phyloP scores from a whole-genome alignment of 1,284 basidiomycete species.

The Malassezia vespertilionis region DNA sequence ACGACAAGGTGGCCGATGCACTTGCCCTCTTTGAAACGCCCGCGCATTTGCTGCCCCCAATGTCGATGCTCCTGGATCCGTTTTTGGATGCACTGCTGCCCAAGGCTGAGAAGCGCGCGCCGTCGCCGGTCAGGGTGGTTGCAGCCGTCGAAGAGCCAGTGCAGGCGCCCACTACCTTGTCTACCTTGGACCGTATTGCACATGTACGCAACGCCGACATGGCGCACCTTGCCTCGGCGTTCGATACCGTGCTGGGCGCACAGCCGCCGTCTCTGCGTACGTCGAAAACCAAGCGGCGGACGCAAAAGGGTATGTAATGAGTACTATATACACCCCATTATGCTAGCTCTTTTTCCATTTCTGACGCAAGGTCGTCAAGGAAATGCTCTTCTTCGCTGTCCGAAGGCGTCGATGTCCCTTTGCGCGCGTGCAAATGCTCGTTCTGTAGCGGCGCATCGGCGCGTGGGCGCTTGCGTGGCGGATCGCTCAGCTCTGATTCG shows the following conservation, averaged over 20 bases:
- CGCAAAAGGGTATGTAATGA: conserved; percentile 1
- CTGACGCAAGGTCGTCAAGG: conserved; percentile 32
- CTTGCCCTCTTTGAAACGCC: conserved; percentile 60
- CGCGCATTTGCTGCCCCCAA: conserved; percentile 67
- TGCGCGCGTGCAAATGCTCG: not conserved
- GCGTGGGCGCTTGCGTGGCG: not conserved
- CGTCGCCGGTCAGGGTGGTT: not conserved
- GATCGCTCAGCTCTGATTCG: not conserved
- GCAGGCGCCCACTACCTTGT: conserved; percentile 9
- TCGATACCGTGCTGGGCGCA: conserved; percentile 1
- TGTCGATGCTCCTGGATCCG: conserved; percentile 63
- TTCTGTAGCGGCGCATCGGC: not conserved
- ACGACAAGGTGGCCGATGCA: conserved; percentile 25
- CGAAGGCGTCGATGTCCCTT: not conserved
- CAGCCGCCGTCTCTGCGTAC: not conserved
- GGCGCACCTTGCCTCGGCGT: conserved; percentile 12
- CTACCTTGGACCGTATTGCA: conserved; percentile 15
- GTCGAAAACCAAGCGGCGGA: conserved; percentile 13
- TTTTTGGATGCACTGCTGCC: conserved; percentile 61
- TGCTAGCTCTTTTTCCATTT: conserved; percentile 35
- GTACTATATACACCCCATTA: conserved; percentile 1
- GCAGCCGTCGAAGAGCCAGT: not conserved
- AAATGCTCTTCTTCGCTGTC: conserved; percentile 28
- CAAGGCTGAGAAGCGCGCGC: conserved; percentile 44
- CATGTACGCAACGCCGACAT: conserved; percentile 48